Base-by-base conservation (phyloP, 2,329 filamentous ascomycete genomes). In the Lachnellula occidentalis region DNA sequence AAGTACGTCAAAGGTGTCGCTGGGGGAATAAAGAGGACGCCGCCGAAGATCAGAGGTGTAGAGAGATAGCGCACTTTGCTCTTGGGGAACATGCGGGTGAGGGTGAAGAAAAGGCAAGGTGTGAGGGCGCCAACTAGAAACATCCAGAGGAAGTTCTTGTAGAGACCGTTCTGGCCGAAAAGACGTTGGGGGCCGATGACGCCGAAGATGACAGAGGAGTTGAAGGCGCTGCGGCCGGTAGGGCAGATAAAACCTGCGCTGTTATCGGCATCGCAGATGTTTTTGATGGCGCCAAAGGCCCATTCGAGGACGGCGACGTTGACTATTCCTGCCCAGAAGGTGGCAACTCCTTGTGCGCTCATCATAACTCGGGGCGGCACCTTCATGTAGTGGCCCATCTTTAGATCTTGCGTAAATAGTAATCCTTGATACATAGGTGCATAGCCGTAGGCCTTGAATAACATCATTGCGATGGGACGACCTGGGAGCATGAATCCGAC, bases 1-100 rank as follows among this genome's bases (percentile, higher is more conserved):
- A 87, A 78, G 65, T 88, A 90, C 60, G 82, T 88, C 59, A 87
- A 81, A 0, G 84, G 80, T 0, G 84, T 87, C 0, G 87, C 87
- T 0, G 87, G 86, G 9, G 86, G 87, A 9, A 89, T 76, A 61
- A 78, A 72, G 45, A 79, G 78, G 0, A 80, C 76, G 24, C 83
- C 84, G 48, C 84, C 85, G 65, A 86, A 88, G 60, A 90, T 79
- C 48, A 89, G 75, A 0, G 86, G 87, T 12, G 80, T 80, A 69
- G 78, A 86, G 61, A 90, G 74, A 67, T 85, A 90, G 54, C 83
- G 79, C 70, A 83, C 79, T 12, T 79, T 71, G 5, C 78, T 81
- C 63, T 76, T 79, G 34, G 85, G 85, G 66, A 77, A 88, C 48
- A 75, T 73, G 37, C 84, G 79, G 3, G 84, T 53, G 6, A 65